A percentile compares a stretch with the other conserved stretches of the same genome.
Conservation (phyloP, 2,329 filamentous ascomycete species). For the Diaporthe velutina region DNA sequence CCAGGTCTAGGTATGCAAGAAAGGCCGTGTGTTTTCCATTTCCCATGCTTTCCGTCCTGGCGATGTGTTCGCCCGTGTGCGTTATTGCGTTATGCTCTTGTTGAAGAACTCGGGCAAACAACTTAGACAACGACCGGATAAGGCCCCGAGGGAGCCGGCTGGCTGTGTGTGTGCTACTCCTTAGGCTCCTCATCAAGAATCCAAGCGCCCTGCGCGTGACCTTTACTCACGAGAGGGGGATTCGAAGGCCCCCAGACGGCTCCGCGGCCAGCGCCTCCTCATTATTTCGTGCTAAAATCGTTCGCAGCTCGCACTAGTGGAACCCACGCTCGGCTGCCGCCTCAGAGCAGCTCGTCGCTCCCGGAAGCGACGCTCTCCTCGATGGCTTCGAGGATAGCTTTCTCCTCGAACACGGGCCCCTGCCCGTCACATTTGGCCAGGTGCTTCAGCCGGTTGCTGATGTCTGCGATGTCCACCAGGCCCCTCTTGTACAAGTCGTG, state of each 20-base stretch:
- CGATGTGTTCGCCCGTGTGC: constrained; percentile 17
- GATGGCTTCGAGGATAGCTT: constrained; percentile 79
- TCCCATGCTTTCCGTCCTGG: constrained; percentile 26
- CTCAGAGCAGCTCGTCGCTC: constrained; percentile 77
- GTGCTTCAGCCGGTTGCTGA: constrained; percentile 83
- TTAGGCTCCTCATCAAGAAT: neutral
- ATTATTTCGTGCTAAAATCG: neutral
- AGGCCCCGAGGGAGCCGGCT: neutral
- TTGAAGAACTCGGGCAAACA: neutral
- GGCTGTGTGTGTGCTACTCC: neutral
- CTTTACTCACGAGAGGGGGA: neutral
- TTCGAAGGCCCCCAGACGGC: neutral
- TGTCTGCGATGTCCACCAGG: constrained; percentile 83
- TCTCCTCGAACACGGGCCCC: constrained; percentile 88
- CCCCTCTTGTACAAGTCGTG: constrained; percentile 84
- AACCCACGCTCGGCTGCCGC: neutral
- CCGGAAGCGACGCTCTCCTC: constrained; percentile 82
- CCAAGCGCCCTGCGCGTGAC: neutral
- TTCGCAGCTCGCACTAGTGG: neutral
- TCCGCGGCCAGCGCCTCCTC: neutral
- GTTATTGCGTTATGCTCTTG: constrained; percentile 8
- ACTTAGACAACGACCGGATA: neutral
- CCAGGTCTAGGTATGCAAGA: constrained; percentile 28
- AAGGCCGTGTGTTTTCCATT: constrained; percentile 1
- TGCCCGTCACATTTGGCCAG: constrained; percentile 86